Evolutionary conservation across 2,329 filamentous ascomycete species (phyloP), one percentile per base, ranked within the genome.

Genomic region (Colletotrichum sp.): DNA sequence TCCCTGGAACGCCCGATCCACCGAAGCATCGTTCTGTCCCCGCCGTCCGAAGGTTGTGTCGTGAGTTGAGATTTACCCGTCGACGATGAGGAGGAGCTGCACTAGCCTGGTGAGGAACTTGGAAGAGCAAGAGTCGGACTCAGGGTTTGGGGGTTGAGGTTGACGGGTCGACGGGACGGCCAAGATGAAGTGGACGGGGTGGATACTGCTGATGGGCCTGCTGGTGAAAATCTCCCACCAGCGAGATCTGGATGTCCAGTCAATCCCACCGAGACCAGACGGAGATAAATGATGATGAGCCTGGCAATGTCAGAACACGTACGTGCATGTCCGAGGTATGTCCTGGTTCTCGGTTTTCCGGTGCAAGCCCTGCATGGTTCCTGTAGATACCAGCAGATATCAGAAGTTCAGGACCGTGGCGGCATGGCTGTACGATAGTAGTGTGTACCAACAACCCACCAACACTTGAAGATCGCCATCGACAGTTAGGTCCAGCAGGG

Each of bases 281-380:
- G 16, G 64, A 69, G 36, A 34, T 69, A 73, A 63, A 44, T 73
- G 73, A 76, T 24, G 44, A 73, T 65, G 70, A 69, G 64, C 73
- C 57, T 64, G 64, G 21, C 34, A 73, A 73, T 68, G 64, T 65
- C 59, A 34, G 21, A 36, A 67, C 39, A 32, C 39, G 69, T 62
- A 68, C 57, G 36, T 70, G 70, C 68, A 59, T 60, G 68, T 49
- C 67, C 55, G 34, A 52, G 63, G 39, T n/a, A 49, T 65, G 44
- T 52, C 44, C 44, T 52, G 44, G 21, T 52, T 52, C 28, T 39
- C 26, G 30, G n/a, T 28, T 36, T 30, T 64, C 15, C 21, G n/a
- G 15, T 64, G 15, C 13, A 26, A 39, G 62, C 34, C 21, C n/a
- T 64, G 62, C 59, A 34, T 62, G 59, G 10, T 52, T 52, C 44